Percentiles rank a stretch among this genome's conserved stretches.
These are phyloP conservation scores for Zasmidium angulare DNA, from an alignment of 2,329 filamentous ascomycete genomes.

Conservation along the genomic window DNA sequence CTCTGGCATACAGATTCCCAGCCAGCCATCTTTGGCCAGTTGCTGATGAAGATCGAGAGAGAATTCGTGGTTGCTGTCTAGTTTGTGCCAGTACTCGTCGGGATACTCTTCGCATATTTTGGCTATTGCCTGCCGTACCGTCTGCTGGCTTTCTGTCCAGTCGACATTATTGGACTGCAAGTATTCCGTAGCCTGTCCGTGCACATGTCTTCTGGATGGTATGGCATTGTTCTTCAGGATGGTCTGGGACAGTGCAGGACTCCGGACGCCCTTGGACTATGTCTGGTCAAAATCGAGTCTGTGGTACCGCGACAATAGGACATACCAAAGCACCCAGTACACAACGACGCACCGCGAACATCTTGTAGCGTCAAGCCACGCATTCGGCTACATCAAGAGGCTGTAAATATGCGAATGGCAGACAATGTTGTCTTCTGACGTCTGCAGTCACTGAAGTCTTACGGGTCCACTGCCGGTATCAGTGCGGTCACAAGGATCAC, in stretches of 20 bases:
- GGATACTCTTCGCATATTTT: conserved; percentile 46
- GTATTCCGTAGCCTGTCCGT: conserved; percentile 29
- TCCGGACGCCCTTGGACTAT: no score
- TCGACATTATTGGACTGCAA: conserved; percentile 35
- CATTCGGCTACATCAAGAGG: not conserved
- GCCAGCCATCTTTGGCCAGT: conserved; percentile 45
- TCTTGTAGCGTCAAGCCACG: not conserved
- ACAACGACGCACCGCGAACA: not conserved
- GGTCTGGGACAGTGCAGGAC: not conserved
- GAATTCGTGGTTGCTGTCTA: conserved; percentile 45
- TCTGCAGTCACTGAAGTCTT: not conserved
- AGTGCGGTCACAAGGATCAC: not conserved
- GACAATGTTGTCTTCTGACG: not conserved
- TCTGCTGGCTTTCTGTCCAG: conserved; percentile 42
- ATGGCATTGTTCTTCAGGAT: not conserved
- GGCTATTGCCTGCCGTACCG: conserved; percentile 45
- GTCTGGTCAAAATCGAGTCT: not conserved
- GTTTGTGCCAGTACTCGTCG: conserved; percentile 44
- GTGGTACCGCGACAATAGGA: not conserved
- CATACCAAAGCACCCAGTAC: not conserved
- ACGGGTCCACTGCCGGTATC: not conserved
- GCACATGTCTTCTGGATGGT: conserved; percentile 3
- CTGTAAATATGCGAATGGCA: no score
- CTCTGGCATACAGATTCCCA: conserved; percentile 47
- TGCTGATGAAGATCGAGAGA: conserved; percentile 43